Evolutionary conservation across 2,329 filamentous ascomycete genomes (phyloP).

Genomic region (Emmonsiellopsis sp.): DNA sequence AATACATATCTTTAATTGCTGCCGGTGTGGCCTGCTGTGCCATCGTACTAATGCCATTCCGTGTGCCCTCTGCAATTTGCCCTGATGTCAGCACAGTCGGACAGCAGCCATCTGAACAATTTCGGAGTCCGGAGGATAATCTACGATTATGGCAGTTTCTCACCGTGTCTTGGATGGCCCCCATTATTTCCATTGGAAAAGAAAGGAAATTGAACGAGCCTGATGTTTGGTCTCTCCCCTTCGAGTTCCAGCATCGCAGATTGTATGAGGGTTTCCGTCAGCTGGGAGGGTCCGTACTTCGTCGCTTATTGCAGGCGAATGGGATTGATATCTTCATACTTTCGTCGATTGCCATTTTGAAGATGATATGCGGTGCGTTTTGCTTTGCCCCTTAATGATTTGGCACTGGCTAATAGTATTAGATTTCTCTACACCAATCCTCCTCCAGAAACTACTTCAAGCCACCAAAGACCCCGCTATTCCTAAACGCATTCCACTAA

Average conservation of each 20-base stretch:
- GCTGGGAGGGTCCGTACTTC: constrained; percentile 62
- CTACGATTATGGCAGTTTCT: constrained; percentile 75
- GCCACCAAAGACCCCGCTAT: constrained; percentile 51
- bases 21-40: constrained; percentile 42
- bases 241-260: constrained; percentile 70
- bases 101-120: constrained; percentile 44
- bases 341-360: constrained; percentile 54
- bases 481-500: constrained; percentile 49
- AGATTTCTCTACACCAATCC: constrained; percentile 54
- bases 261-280: constrained; percentile 68
- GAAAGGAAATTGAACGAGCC: constrained; percentile 61
- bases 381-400: not conserved
- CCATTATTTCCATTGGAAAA: constrained; percentile 59
- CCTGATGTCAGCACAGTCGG: constrained; percentile 53
- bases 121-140: constrained; percentile 73
- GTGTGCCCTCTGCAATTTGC: constrained; percentile 47
- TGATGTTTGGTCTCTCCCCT: constrained; percentile 73
- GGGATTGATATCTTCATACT: constrained; percentile 67
- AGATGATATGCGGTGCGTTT: constrained; percentile 46
- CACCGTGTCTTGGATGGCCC: constrained; percentile 72
- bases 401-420: constrained; percentile 16
- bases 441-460: constrained; percentile 62
- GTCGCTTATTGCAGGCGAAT: constrained; percentile 64
- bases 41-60: constrained; percentile 61
- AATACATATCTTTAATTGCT: constrained; percentile 26